Evolutionary conservation across 2,329 filamentous ascomycete genomes (phyloP).

Genomic region (Aspergillus terreus): DNA sequence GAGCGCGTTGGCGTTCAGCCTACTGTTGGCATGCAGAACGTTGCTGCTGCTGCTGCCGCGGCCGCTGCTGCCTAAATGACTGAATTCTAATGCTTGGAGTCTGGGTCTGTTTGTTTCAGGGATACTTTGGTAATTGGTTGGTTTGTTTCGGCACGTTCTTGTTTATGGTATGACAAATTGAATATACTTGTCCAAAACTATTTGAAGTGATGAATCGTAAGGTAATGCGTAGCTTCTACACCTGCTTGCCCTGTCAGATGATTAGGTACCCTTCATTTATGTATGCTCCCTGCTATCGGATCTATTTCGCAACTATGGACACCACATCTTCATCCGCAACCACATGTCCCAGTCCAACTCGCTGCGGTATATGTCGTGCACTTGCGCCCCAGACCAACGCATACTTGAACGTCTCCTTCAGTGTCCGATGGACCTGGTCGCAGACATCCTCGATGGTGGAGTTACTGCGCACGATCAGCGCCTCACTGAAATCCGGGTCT

Average conservation of each 20-base stretch:
- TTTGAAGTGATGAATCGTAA: background rate
- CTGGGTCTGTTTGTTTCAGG: conserved; percentile 13
- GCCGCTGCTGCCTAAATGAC: conserved; percentile 18
- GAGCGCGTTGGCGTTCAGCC: conserved; percentile 89
- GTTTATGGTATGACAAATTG: conserved; percentile 5
- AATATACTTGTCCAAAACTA: background rate
- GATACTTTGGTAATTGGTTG: background rate
- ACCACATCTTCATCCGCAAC: conserved; percentile 70
- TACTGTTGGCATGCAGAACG: conserved; percentile 52
- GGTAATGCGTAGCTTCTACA: too few relatives aligned
- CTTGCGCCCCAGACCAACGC: conserved; percentile 97
- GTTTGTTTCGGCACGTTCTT: conserved; percentile 1
- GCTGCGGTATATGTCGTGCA: conserved; percentile 88
- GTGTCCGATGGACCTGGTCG: conserved; percentile 84
- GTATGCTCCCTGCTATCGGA: background rate
- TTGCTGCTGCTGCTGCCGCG: conserved; percentile 31
- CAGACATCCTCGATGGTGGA: conserved; percentile 96
- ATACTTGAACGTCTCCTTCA: conserved; percentile 99
- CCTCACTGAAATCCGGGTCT: conserved; percentile 85
- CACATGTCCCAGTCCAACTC: conserved; percentile 78
- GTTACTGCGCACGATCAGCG: conserved; percentile 83
- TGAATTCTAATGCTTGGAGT: conserved; percentile 8
- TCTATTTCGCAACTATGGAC: conserved; percentile 55
- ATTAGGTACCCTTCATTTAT: background rate
- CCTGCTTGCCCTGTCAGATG: background rate